Conservation (phyloP, 108 stramenopile genomes). For the Nitzschia sp. region DNA sequence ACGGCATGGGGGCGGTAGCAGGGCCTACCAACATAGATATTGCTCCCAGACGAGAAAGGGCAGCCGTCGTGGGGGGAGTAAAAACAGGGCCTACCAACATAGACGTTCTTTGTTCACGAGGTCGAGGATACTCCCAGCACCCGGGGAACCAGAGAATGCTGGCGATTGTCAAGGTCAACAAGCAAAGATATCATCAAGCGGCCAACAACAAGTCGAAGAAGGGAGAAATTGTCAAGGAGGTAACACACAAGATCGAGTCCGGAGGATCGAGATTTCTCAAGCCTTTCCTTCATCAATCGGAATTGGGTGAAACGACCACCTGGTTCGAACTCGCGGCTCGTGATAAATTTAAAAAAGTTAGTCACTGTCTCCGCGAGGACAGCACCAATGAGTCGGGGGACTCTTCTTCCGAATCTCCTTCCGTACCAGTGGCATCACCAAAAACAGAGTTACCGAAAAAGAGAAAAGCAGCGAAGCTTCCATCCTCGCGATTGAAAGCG, state of each 20-base stretch:
- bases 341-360: constrained; percentile 6
- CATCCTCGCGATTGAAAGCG: no score
- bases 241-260: constrained; percentile 15
- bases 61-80: no score
- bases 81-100: neutral
- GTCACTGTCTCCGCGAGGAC: constrained; percentile 18
- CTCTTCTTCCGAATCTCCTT: no score
- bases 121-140: constrained; percentile 15
- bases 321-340: constrained; percentile 4
- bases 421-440: no score
- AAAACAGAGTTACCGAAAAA: no score
- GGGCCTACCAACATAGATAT: no score
- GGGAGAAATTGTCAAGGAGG: constrained; percentile 21
- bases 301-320: neutral
- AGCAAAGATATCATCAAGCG: constrained; percentile 5
- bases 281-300: no score
- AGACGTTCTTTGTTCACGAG: constrained; percentile 20
- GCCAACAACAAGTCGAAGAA: constrained; percentile 18
- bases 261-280: constrained; percentile 29
- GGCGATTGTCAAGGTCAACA: constrained; percentile 17
- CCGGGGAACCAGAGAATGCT: constrained; percentile 28
- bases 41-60: no score
- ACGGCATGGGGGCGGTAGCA: no score
- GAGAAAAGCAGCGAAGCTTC: no score
- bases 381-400: no score